Percentiles rank a stretch among this genome's conserved stretches.
Evolutionary conservation across 352 stramenopile species (phyloP).

Genomic region (Globisporangium paddicum): DNA sequence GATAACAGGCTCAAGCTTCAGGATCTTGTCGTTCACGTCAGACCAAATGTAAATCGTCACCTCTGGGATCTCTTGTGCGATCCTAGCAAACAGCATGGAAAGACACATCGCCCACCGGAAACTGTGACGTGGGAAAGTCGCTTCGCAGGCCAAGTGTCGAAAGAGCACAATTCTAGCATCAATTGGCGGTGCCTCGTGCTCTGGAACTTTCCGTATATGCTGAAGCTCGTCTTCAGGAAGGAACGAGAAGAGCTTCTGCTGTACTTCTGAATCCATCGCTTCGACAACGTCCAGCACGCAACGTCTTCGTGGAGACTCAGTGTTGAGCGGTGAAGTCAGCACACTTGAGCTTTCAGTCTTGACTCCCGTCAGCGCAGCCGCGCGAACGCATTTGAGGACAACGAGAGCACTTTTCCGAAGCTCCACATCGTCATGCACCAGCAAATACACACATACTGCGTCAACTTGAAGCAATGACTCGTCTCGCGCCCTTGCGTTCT

Average conservation of each 20-base stretch:
- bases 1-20: constrained; percentile 58
- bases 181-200: not conserved
- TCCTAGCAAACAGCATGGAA: constrained; percentile 31
- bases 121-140: constrained; percentile 14
- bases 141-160: constrained; percentile 7
- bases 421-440: constrained; percentile 35
- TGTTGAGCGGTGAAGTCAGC: not conserved
- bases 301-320: not conserved
- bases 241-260: constrained; percentile 28
- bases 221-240: constrained; percentile 4
- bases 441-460: constrained; percentile 46
- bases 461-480: constrained; percentile 67
- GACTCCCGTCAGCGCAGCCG: not conserved
- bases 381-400: constrained; percentile 30
- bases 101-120: constrained; percentile 61
- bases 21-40: constrained; percentile 54
- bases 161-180: not conserved
- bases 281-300: constrained; percentile 18
- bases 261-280: constrained; percentile 23
- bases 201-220: not conserved
- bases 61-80: constrained; percentile 40
- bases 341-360: not conserved
- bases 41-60: constrained; percentile 62
- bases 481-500: constrained; percentile 21
- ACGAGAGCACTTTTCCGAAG: constrained; percentile 22